Base-by-base conservation (phyloP, 163 green algal genomes). In the Chloroidium sp. region DNA sequence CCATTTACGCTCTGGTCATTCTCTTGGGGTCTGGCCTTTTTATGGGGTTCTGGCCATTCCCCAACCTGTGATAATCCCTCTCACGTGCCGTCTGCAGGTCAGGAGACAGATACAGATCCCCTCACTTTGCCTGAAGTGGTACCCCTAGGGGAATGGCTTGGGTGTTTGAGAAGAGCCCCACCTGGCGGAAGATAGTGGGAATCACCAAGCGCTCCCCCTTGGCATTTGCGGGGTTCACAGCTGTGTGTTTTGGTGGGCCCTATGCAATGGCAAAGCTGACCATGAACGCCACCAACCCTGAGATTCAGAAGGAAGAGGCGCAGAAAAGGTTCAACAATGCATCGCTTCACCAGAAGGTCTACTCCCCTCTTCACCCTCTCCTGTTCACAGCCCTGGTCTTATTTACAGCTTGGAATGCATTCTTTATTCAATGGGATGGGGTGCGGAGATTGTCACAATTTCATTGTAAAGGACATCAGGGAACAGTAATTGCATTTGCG, bases 91-190 rank as follows among this genome's bases (percentile, higher is more conserved):
- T 36, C 36, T 36, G 36, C 36, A 36, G 36, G 36, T 36, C 36
- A 36, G 36, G 36, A 36, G 36, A 36, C 36, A 36, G 36, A 36
- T 36, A 36, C 36, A 36, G 36, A 36, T 36, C 36, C 36, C 36
- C 36, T 36, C 36, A 36, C 36, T 36, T 36, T 36, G 36, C 36
- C 36, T 36, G 36, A 36, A 36, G 36, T 36, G 36, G 36, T 36
- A 36, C 36, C 36, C 36, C 36, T 36, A 36, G 36, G 36, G 36
- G 36, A 36, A 87, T 87, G 84, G 77, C 80, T 3, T 87, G 78
- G 78, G n/a, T 85, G 2, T 87, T 78, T 78, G 84, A 87, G 69
- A 84, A 85, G 72, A 87, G 84, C 64, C 14, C 80, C 1, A 72
- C 62, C 0, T 87, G 84, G 84, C 81, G 84, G 12, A 81, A 62